Evolutionary conservation across 106 monocot species (phyloP), one percentile per base, ranked within the genome.

Genomic region (Gastrodia elata): DNA sequence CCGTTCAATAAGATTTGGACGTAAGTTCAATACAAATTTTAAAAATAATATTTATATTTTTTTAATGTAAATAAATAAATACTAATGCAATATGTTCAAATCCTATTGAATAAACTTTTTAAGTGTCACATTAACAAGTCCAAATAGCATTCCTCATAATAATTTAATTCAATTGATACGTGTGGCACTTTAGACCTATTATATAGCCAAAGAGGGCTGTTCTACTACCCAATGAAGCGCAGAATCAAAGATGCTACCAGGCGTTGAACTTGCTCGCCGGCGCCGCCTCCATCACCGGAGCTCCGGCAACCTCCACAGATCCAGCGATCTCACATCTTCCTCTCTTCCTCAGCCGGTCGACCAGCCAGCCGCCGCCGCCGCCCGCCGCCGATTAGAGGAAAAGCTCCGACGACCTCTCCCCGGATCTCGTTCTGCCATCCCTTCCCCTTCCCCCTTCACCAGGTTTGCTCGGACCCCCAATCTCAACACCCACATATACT

Each of bases 241-340:
- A 61, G 61, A 24, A n/a, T n/a, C n/a, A 13, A 69, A 59, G 74
- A 90, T 90, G 87, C 76, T 90, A 0, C 90, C 90, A 3, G 87
- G 87, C 1, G 87, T 90, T 35, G 90, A 90, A 55, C 38, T 90
- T 13, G 90, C 90, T n/a, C 73, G 89, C 58, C 76, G 76, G 68
- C 73, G 90, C 25, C 74, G 87, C 40, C 20, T 86, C 38, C 84
- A 84, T 87, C 43, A 80, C 77, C 84, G 75, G 75, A 15, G 35
- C 78, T 73, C 68, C 64, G 6, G 27, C 10, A n/a, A 38, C 34
- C 14, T 35, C 8, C 76, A 39, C 13, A 49, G 27, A 2, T 38
- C 46, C 43, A 26, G 18, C 30, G 81, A 41, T 8, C 68, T 20
- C 15, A 22, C 69, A 1, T 15, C 75, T 18, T 39, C 65, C 18